Evolutionary conservation across 371 early-diverging fungal species (phyloP).

Genomic region (Mucor circinelloides): DNA sequence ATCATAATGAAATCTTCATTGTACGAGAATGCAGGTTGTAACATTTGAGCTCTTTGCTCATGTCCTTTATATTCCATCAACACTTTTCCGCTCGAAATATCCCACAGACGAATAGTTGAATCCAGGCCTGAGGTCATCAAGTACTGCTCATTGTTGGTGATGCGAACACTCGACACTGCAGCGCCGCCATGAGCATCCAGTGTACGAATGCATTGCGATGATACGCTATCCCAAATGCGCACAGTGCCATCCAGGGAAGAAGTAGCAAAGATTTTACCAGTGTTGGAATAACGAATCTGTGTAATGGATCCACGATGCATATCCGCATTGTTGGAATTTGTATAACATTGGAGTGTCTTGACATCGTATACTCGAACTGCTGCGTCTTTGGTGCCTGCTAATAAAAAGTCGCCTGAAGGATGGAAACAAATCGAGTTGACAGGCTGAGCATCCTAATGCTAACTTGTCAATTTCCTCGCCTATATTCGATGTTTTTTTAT

Average conservation of each 20-base stretch:
- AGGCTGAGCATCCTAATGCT: constrained; percentile 64
- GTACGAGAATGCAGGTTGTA: constrained; percentile 66
- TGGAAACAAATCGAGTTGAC: constrained; percentile 82
- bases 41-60: constrained; percentile 44
- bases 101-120: constrained; percentile 81
- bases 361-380: constrained; percentile 86
- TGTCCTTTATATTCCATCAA: constrained; percentile 74
- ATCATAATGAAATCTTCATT: constrained; percentile 82
- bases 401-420: constrained; percentile 82
- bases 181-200: constrained; percentile 76
- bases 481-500: not conserved
- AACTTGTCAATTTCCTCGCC: not conserved
- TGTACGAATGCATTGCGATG: constrained; percentile 70
- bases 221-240: constrained; percentile 84
- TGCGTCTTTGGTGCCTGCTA: constrained; percentile 74
- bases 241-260: constrained; percentile 86
- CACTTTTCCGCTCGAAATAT: constrained; percentile 71
- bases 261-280: constrained; percentile 75
- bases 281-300: constrained; percentile 73
- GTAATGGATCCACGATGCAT: constrained; percentile 71
- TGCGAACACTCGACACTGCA: constrained; percentile 71
- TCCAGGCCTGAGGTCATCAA: constrained; percentile 82
- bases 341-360: constrained; percentile 78
- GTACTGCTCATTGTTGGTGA: constrained; percentile 78
- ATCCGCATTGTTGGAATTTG: constrained; percentile 52